Conservation (phyloP, 176 grass and related monocot species). For the Stipa capillata region DNA sequence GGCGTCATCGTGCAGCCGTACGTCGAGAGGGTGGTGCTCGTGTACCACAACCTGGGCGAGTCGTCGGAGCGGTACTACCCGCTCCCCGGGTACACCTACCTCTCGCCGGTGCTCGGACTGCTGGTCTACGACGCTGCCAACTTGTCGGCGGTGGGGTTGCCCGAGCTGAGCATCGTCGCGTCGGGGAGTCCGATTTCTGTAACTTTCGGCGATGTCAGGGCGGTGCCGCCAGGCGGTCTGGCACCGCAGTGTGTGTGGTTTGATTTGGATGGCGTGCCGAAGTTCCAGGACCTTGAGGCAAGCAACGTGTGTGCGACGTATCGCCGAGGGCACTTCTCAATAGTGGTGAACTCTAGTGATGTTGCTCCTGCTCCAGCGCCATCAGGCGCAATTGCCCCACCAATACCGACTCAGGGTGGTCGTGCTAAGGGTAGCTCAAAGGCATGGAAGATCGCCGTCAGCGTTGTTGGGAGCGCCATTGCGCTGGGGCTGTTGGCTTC, state of each 20-base stretch:
- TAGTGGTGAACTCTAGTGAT: constrained; percentile 71
- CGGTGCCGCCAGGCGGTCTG: constrained; percentile 2
- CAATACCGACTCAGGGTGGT: not conserved
- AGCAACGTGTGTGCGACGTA: constrained; percentile 35
- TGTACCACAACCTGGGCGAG: constrained; percentile 69
- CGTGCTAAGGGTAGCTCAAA: constrained; percentile 37
- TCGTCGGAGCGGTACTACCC: constrained; percentile 54
- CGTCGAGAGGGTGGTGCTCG: constrained; percentile 61
- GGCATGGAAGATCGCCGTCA: constrained; percentile 63
- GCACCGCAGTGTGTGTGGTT: constrained; percentile 66
- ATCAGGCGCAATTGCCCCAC: not conserved
- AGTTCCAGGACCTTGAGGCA: constrained; percentile 48
- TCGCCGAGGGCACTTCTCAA: constrained; percentile 66
- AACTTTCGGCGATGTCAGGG: constrained; percentile 30
- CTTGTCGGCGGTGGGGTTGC: constrained; percentile 40
- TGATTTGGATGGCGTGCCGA: constrained; percentile 37
- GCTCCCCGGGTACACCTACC: constrained; percentile 65
- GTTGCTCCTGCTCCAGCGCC: constrained; percentile 46
- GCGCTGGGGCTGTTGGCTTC: constrained; percentile 43
- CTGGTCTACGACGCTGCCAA: constrained; percentile 76
- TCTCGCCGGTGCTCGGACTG: constrained; percentile 71
- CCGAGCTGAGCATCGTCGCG: constrained; percentile 41
- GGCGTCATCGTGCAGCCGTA: constrained; percentile 70
- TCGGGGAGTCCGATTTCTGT: constrained; percentile 38
- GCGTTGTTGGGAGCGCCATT: constrained; percentile 29